phyloP scores from a whole-genome alignment of 495 filamentous ascomycete genomes.

The Oidiodendron maius region DNA sequence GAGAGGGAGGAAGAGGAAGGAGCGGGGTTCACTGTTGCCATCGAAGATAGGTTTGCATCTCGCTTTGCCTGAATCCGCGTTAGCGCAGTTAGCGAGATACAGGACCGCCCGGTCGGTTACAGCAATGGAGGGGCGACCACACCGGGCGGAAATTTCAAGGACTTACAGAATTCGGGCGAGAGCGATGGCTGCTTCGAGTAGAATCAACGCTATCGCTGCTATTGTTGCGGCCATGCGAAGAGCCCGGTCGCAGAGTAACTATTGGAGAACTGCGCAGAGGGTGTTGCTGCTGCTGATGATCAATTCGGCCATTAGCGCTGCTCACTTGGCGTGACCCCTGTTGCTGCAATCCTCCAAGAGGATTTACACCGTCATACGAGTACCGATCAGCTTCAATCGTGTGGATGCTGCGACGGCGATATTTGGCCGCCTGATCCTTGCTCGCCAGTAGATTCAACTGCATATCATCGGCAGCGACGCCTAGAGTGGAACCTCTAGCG shows the following conservation, averaged over 20 bases:
- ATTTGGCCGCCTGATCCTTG: slow-evolving; percentile 65
- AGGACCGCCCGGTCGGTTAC: slow-evolving; percentile 22
- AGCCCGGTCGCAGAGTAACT: slow-evolving; percentile 34
- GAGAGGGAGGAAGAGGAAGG: slow-evolving; percentile 30
- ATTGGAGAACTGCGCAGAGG: slow-evolving; percentile 26
- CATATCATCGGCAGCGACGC: slow-evolving; percentile 40
- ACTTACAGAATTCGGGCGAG: slow-evolving; percentile 55
- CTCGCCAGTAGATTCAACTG: slow-evolving; percentile 35
- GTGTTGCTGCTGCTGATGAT: slow-evolving; percentile 21
- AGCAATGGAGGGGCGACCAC: slow-evolving; percentile 14
- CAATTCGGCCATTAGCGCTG: slow-evolving; percentile 22
- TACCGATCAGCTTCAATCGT: slow-evolving; percentile 64
- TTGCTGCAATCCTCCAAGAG: slow-evolving; percentile 16
- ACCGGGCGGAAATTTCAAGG: slow-evolving; percentile 6
- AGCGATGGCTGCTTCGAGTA: slow-evolving; percentile 21
- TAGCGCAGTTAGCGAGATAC: slow-evolving; percentile 21
- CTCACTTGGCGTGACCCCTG: slow-evolving; percentile 22
- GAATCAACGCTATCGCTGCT: slow-evolving; percentile 49
- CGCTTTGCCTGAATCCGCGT: slow-evolving; percentile 22
- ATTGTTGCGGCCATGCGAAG: slow-evolving; percentile 52
- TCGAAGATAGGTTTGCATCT: slow-evolving; percentile 17
- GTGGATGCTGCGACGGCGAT: slow-evolving; percentile 77
- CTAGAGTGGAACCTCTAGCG: not conserved
- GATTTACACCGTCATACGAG: slow-evolving; percentile 16
- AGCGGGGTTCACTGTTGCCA: slow-evolving; percentile 40